Evolutionary conservation across 805 yeast genomes (phyloP), one percentile per base, ranked within the genome.

Genomic region (Aciculoconidium aculeatum): DNA sequence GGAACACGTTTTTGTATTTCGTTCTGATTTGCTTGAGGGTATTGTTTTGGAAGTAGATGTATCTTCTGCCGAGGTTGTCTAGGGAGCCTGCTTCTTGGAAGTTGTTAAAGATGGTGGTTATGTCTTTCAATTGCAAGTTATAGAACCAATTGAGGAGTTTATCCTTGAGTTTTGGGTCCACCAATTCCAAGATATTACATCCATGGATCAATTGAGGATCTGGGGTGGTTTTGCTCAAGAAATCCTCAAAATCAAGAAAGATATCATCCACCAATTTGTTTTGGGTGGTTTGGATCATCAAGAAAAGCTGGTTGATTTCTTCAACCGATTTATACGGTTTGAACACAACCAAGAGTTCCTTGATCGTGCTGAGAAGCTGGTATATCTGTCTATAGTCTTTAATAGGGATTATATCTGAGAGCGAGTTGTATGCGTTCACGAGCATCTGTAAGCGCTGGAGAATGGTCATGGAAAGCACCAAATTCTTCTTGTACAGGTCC

Each of bases 1-100:
- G 92, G 55, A 92, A 92, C 18, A 67, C 62, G 6, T 53, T 42
- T 1, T 65, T 48, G 41, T 70, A 75, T 17, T 65, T 67, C 1
- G 72, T 51, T 35, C 75, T 77, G 41, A 77, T 75, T 13, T 68
- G 65, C 30, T 68, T 70, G 35, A 90, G 57, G 1, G 84, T 70
- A 41, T 82, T 77, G 41, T 80, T 78, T 14, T 39, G 31, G 55
- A 85, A 83, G 51, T 81, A 90, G 17, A 87, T 72, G 51, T 76
- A 92, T 27, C 98, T 64, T 41, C 96, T 64, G 17, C 75, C 70
- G 29, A 92, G 57, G 53, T 92, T 92, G 35, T 92, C 98, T 36
- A 92, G 59, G 4, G 94, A 80, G 1, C 96, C 96, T 0, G 98
- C 98, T 55, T 92, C 98, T 44, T 87, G 96, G 9, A 76, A 67